Conservation (phyloP, 352 stramenopile species). For the Pythium brassicae region DNA sequence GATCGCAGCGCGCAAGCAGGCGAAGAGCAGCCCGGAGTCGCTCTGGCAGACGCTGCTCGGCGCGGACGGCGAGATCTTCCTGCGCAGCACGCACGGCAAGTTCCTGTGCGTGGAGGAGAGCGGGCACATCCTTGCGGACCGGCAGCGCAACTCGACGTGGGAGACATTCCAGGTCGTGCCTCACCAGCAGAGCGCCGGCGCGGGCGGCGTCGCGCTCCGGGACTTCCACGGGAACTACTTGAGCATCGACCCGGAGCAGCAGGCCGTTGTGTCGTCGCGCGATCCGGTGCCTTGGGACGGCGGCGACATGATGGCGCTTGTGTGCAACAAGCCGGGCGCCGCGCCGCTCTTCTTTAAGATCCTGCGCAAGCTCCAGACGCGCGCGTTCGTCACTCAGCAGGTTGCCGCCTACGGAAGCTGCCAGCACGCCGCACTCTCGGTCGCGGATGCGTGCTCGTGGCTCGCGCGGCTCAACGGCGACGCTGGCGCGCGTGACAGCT, state of each 20-base stretch:
- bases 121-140: conserved; percentile 65
- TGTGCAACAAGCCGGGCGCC: conserved; percentile 59
- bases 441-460: conserved; percentile 53
- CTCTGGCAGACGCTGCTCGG: conserved; percentile 77
- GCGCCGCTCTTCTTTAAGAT: conserved; percentile 60
- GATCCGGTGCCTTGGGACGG: conserved; percentile 68
- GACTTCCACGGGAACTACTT: conserved; percentile 81
- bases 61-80: conserved; percentile 48
- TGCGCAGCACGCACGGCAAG: conserved; percentile 76
- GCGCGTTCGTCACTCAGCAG: conserved; percentile 44
- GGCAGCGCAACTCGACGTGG: conserved; percentile 77
- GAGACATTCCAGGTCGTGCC: conserved; percentile 84
- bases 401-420: conserved; percentile 39
- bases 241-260: conserved; percentile 46
- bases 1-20: conserved; percentile 31
- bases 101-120: conserved; percentile 81
- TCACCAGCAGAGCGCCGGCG: conserved; percentile 22
- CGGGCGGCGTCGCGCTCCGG: conserved; percentile 56
- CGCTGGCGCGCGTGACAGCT: conserved; percentile 32
- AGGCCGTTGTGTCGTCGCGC: conserved; percentile 35
- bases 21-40: conserved; percentile 25
- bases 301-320: conserved; percentile 62
- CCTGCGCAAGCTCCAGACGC: conserved; percentile 73
- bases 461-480: conserved; percentile 67
- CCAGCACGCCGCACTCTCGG: conserved; percentile 45